Conservation (phyloP, 495 filamentous ascomycete species). For the Aspergillus asperescens region DNA sequence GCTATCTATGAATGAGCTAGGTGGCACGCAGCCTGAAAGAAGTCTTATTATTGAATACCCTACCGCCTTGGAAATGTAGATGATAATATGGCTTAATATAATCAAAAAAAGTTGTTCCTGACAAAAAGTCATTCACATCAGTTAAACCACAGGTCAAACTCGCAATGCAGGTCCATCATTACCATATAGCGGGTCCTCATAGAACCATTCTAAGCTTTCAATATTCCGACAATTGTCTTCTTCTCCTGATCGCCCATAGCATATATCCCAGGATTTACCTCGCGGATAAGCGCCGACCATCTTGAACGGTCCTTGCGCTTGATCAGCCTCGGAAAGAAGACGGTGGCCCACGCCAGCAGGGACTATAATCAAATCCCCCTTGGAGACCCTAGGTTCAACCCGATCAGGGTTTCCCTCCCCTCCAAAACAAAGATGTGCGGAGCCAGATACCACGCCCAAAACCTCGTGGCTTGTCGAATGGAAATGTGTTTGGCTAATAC, state of each 20-base stretch:
- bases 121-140: background rate
- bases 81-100: conserved; percentile 12
- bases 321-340: conserved; percentile 50
- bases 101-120: background rate
- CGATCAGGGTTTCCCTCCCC: conserved; percentile 55
- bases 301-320: conserved; percentile 42
- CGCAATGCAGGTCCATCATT: conserved; percentile 47
- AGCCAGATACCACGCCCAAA: conserved; percentile 53
- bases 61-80: conserved; percentile 12
- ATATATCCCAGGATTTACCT: conserved; percentile 61
- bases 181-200: conserved; percentile 56
- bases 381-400: conserved; percentile 50
- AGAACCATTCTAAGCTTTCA: conserved; percentile 48
- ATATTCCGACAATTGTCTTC: conserved; percentile 47
- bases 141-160: conserved; percentile 16
- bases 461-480: conserved; percentile 64
- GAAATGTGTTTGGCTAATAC: conserved; percentile 60
- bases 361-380: conserved; percentile 61
- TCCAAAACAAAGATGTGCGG: conserved; percentile 61
- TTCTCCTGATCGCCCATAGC: conserved; percentile 54
- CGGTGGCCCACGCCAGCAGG: conserved; percentile 63
- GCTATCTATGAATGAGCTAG: background rate
- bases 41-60: conserved; percentile 7
- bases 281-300: conserved; percentile 65
- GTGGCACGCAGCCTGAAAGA: background rate